Base-by-base conservation (phyloP, 768 basidiomycete genomes). In the Russula vinacea region DNA sequence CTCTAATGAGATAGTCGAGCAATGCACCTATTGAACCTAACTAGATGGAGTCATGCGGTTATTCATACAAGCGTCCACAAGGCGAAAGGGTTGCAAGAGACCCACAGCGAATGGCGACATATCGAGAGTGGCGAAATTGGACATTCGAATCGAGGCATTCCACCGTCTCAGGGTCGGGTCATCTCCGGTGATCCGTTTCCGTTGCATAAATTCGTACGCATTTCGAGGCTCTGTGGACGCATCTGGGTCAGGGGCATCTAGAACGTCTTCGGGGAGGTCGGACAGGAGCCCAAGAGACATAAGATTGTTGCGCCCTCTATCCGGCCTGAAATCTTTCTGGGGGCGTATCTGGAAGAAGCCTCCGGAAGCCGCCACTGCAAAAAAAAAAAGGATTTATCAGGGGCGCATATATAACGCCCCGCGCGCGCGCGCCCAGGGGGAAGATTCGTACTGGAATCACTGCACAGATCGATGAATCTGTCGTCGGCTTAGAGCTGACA, bases 401-500 rank as follows among this genome's bases (percentile, higher is more conserved):
- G 29, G 47, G 32, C 69, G 45, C 59, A 65, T 74, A 75, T 74
- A 76, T 74, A 32, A 68, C 49, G 29, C n/a, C n/a, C n/a, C n/a
- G n/a, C 29, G 29, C 2, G 29, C 29, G 29, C 29, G 71, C 58
- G 40, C 57, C 62, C 62, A 32, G 60, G 49, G 39, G 50, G 40
- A 35, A 47, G n/a, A n/a, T 32, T 57, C 40, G 80, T 70, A 88
- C 92, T 80, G 62, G 84, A 78, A 40, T 82, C 80, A 49, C 86
- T 83, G 56, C 90, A 76, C 22, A 81, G 71, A 58, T 89, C 83
- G 62, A 94, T 85, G 67, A 88, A 90, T n/a, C 77, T 78, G 45
- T 92, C 87, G 56, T 95, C 93, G 0, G 91, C 84, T 82, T 86
- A n/a, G 89, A 88, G 73, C 90, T 92, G 17, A 90, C 88, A 45